A percentile compares a stretch with the other conserved stretches of the same genome.
phyloP scores from a whole-genome alignment of 163 green algal genomes.

The Picocystis sp. region DNA sequence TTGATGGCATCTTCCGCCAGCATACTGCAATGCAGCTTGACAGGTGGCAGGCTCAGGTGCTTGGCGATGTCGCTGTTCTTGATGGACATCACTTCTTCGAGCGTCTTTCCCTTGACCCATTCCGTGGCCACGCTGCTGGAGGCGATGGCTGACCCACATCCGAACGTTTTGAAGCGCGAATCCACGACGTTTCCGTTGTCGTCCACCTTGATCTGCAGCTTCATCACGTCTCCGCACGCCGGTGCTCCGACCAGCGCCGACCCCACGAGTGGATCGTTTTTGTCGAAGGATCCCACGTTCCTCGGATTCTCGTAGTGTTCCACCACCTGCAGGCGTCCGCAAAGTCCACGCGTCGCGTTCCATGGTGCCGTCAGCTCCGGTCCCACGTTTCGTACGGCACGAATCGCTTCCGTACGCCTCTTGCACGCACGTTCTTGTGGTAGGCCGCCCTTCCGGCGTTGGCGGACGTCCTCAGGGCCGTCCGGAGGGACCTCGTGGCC shows the following conservation, averaged over 20 bases:
- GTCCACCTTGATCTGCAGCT: conserved; percentile 95
- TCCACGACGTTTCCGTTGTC: conserved; percentile 89
- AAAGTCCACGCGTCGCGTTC: too few species aligned
- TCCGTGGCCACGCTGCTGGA: conserved; percentile 87
- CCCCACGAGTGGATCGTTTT: conserved; percentile 80
- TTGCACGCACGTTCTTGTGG: too few species aligned
- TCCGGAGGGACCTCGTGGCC: too few species aligned
- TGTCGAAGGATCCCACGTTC: conserved; percentile 93
- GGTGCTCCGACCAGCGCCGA: conserved; percentile 92
- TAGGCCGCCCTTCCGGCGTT: too few species aligned
- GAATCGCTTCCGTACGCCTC: too few species aligned
- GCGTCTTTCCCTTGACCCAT: conserved; percentile 81
- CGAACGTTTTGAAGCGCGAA: conserved; percentile 99
- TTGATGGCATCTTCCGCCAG: conserved; percentile 37
- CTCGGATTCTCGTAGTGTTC: conserved; percentile 94
- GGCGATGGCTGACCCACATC: conserved; percentile 94
- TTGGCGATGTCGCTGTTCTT: conserved; percentile 99
- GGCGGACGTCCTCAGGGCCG: too few species aligned
- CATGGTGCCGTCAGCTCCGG: too few species aligned
- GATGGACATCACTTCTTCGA: conserved; percentile 83
- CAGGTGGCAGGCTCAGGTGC: conserved; percentile 88
- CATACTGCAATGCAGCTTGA: conserved; percentile 96
- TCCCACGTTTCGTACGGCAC: too few species aligned
- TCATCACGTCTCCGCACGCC: conserved; percentile 99
- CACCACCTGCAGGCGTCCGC: conserved; percentile 46